Evolutionary conservation across 2,329 filamentous ascomycete species (phyloP).

Genomic region (Arthrocladium fulminans): DNA sequence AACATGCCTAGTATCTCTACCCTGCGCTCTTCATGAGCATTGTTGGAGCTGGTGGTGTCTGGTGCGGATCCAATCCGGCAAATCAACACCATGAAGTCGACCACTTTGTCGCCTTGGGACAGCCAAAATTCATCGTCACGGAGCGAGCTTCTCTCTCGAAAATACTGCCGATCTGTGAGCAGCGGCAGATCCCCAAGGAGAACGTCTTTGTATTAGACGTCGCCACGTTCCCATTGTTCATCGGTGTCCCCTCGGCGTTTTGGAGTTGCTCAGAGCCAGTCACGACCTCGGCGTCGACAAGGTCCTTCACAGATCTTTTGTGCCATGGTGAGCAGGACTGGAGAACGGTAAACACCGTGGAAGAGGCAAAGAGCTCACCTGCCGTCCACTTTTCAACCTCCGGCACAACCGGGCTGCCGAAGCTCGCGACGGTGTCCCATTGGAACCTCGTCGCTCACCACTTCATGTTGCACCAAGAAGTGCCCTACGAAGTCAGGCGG

Average conservation of each 20-base stretch:
- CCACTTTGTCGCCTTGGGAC: slow-evolving; percentile 41
- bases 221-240: slow-evolving; percentile 11
- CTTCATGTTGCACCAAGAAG: slow-evolving; percentile 1
- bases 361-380: slow-evolving; percentile 32
- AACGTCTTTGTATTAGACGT: slow-evolving; percentile 43
- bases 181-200: slow-evolving; percentile 22
- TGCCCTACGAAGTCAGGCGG: not conserved
- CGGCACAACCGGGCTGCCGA: slow-evolving; percentile 53
- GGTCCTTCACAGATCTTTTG: slow-evolving; percentile 1
- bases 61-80: slow-evolving; percentile 42
- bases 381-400: slow-evolving; percentile 46
- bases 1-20: slow-evolving; percentile 27
- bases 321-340: slow-evolving; percentile 30
- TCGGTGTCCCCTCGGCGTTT: not conserved
- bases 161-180: slow-evolving; percentile 34
- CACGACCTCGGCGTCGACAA: slow-evolving; percentile 1
- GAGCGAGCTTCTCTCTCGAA: slow-evolving; percentile 37
- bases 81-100: slow-evolving; percentile 32
- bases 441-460: slow-evolving; percentile 20
- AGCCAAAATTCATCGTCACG: slow-evolving; percentile 40
- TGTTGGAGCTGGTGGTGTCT: slow-evolving; percentile 41
- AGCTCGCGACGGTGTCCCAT: slow-evolving; percentile 51
- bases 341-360: slow-evolving; percentile 35
- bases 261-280: not conserved
- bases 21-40: slow-evolving; percentile 33